Conservation (phyloP, 1,284 basidiomycete species). For the Phellinidium pouzarii region DNA sequence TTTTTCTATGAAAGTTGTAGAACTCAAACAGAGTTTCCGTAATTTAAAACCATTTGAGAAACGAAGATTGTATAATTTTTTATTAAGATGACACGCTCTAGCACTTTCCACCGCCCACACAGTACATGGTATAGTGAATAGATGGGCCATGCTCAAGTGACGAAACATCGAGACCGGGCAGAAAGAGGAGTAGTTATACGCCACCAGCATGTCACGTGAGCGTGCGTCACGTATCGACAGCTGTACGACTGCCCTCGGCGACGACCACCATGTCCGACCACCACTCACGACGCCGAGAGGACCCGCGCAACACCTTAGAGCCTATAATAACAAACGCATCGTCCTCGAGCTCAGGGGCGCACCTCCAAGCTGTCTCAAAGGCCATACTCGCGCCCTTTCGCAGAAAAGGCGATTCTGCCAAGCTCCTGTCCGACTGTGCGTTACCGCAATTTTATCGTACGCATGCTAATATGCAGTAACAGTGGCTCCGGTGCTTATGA, state of each 20-base stretch:
- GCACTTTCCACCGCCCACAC: too few relatives aligned
- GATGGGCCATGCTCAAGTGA: too few relatives aligned
- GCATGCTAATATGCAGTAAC: conserved; percentile 12
- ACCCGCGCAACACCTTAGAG: conserved; percentile 17
- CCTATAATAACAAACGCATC: conserved; percentile 16
- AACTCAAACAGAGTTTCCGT: too few relatives aligned
- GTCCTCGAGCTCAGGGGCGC: conserved; percentile 4
- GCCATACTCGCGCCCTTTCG: conserved; percentile 64
- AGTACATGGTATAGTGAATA: too few relatives aligned
- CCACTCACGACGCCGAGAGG: conserved; percentile 11
- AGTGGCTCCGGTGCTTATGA: conserved; percentile 92
- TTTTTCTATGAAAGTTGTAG: too few relatives aligned
- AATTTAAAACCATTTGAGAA: too few relatives aligned
- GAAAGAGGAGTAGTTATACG: too few relatives aligned
- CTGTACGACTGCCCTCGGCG: not conserved
- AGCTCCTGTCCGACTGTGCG: conserved; percentile 67
- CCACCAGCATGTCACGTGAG: not conserved
- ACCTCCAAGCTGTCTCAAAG: conserved; percentile 57
- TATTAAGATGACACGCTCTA: too few relatives aligned
- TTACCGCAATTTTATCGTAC: conserved; percentile 16
- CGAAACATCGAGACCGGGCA: too few relatives aligned
- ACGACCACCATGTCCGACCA: conserved; percentile 15
- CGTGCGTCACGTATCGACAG: not conserved
- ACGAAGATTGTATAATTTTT: too few relatives aligned
- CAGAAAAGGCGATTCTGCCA: conserved; percentile 59